phyloP scores from a whole-genome alignment of 2,329 filamentous ascomycete species.

The Reticulascus tulasneorum region DNA sequence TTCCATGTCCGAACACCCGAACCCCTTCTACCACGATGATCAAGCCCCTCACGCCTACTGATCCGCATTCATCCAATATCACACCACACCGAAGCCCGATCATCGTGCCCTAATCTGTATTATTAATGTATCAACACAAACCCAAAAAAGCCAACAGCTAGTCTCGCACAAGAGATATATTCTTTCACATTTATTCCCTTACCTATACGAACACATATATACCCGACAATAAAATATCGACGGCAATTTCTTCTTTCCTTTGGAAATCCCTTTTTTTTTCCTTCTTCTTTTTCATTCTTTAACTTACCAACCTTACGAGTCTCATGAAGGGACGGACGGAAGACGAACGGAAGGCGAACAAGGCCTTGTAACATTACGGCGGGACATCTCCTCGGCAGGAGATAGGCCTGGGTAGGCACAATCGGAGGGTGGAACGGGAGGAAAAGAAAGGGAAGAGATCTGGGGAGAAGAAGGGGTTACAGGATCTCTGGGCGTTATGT shows the following conservation, averaged over 20 bases:
- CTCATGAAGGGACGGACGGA: background rate
- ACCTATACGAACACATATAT: too few relatives aligned
- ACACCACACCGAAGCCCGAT: background rate
- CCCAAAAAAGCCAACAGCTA: slow-evolving; percentile 1
- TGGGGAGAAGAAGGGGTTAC: too few relatives aligned
- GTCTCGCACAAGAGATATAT: slow-evolving; percentile 9
- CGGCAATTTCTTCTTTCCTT: too few relatives aligned
- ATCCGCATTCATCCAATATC: background rate
- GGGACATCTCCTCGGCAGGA: background rate
- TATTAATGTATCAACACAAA: slow-evolving; percentile 1
- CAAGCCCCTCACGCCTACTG: slow-evolving; percentile 10
- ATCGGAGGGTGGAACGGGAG: background rate
- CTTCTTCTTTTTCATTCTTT: too few relatives aligned
- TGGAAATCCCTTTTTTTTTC: background rate
- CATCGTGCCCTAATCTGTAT: background rate
- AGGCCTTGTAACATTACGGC: slow-evolving; percentile 6
- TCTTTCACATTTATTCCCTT: background rate
- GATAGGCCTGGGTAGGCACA: background rate
- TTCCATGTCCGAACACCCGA: slow-evolving; percentile 3
- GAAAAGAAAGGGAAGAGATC: background rate
- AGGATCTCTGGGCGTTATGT: too few relatives aligned
- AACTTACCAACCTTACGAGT: slow-evolving; percentile 3
- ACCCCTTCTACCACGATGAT: slow-evolving; percentile 8
- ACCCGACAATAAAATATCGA: too few relatives aligned
- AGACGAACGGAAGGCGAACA: too few relatives aligned